Evolutionary conservation across 192 early-diverging fungal genomes (phyloP).

Genomic region (Mortierella claussenii): DNA sequence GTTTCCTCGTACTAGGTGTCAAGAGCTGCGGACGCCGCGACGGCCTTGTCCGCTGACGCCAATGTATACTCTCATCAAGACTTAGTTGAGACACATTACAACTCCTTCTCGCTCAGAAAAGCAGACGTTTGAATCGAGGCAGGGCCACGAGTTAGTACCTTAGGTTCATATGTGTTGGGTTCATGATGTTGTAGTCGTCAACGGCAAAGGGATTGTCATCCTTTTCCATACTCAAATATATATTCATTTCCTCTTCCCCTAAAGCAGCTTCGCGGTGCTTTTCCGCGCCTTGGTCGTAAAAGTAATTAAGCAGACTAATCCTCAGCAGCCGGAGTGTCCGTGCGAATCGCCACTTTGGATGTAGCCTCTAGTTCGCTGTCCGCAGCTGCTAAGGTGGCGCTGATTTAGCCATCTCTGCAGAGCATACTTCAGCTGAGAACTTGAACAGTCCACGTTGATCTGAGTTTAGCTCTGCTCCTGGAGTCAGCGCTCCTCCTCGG

Average conservation of each 20-base stretch:
- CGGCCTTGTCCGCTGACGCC: slow-evolving; percentile 10
- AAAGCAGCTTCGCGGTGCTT: slow-evolving; percentile 10
- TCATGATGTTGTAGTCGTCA: slow-evolving; percentile 35
- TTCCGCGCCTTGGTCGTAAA: slow-evolving; percentile 21
- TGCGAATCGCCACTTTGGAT: slow-evolving; percentile 2
- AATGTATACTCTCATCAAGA: slow-evolving; percentile 11
- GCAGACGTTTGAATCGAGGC: slow-evolving; percentile 26
- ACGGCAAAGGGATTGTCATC: slow-evolving; percentile 29
- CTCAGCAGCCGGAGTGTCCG: slow-evolving; percentile 25
- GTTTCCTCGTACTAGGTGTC: slow-evolving; percentile 17
- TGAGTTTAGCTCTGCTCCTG: slow-evolving; percentile 7
- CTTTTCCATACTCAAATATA: slow-evolving; percentile 46
- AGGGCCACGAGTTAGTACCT: slow-evolving; percentile 4
- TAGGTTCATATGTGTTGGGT: slow-evolving; percentile 43
- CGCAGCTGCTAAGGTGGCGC: no score
- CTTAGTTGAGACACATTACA: not conserved
- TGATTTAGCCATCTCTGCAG: no score
- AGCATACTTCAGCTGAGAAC: no score
- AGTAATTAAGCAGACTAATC: slow-evolving; percentile 22
- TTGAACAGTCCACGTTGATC: no score
- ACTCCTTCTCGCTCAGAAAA: slow-evolving; percentile 17
- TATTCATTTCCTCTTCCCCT: slow-evolving; percentile 40
- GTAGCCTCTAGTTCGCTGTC: no score
- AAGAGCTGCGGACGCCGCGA: not conserved
- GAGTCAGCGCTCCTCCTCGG: slow-evolving; percentile 5